Evolutionary conservation across 345 rosid genomes (phyloP).

Genomic region (Microcos paniculata): DNA sequence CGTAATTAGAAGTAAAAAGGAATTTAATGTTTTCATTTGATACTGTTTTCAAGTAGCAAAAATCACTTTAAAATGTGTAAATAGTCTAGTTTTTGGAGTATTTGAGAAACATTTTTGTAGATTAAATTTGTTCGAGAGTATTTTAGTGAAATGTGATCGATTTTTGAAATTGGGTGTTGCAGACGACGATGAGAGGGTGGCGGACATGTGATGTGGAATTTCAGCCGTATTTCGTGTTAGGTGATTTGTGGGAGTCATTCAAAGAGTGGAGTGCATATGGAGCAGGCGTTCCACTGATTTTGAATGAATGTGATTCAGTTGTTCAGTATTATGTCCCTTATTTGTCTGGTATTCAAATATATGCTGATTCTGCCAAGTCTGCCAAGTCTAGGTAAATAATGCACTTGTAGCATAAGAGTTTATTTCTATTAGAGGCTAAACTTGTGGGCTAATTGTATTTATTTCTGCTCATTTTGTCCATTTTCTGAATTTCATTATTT

Average conservation of each 20-base stretch:
- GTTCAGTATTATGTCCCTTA: conserved; percentile 74
- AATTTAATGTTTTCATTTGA: background rate
- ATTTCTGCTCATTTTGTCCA: background rate
- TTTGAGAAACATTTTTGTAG: background rate
- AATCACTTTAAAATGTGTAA: background rate
- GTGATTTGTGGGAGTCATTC: conserved; percentile 80
- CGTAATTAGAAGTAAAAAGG: background rate
- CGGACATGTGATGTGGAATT: conserved; percentile 35
- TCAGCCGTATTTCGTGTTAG: conserved; percentile 56
- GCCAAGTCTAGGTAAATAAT: conserved; percentile 43
- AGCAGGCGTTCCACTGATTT: conserved; percentile 64
- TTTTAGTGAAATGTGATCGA: background rate
- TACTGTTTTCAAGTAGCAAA: background rate
- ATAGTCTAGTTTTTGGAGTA: background rate
- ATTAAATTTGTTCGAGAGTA: no score
- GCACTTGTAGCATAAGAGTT: background rate
- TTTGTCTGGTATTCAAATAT: conserved; percentile 68
- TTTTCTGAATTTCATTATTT: background rate
- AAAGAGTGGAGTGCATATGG: conserved; percentile 87
- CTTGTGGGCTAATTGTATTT: background rate
- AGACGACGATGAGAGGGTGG: conserved; percentile 45
- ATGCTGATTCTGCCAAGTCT: conserved; percentile 39
- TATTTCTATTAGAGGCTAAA: background rate
- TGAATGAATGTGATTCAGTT: conserved; percentile 55
- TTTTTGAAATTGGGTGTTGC: background rate